Evolutionary conservation across 352 stramenopile species (phyloP).

Genomic region (Globisporangium solare): DNA sequence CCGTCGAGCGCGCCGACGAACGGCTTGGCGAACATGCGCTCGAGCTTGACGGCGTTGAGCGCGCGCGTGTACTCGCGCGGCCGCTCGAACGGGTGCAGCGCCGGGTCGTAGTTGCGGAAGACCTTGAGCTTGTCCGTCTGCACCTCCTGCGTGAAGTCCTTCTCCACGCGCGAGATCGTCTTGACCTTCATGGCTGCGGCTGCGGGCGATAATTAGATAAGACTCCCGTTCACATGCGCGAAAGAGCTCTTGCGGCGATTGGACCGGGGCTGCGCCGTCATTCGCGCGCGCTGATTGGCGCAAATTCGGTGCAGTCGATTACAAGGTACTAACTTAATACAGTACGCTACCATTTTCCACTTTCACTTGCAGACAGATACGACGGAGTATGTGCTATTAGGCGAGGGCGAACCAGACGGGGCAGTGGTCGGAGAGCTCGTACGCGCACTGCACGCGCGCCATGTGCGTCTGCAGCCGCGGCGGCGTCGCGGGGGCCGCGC

Average conservation of each 20-base stretch:
- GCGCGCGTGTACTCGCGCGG: constrained; percentile 94
- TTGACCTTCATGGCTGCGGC: constrained; percentile 96
- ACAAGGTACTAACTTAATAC: too few species aligned
- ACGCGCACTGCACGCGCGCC: constrained; percentile 33
- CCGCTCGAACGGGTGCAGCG: constrained; percentile 92
- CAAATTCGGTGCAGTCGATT: too few species aligned
- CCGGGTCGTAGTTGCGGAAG: constrained; percentile 96
- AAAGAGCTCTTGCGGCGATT: too few species aligned
- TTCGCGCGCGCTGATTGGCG: too few species aligned
- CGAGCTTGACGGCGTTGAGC: constrained; percentile 97
- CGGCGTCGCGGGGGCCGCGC: too few species aligned
- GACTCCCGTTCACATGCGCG: too few species aligned
- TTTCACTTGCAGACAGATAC: too few species aligned
- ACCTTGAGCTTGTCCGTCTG: constrained; percentile 92
- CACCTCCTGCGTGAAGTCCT: constrained; percentile 93
- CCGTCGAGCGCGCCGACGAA: constrained; percentile 97
- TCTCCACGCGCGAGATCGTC: constrained; percentile 94
- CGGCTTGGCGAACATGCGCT: constrained; percentile 98
- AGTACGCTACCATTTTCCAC: too few species aligned
- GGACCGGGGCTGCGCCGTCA: too few species aligned
- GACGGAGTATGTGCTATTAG: too few species aligned
- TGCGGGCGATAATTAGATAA: too few species aligned
- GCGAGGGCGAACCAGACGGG: constrained; percentile 52
- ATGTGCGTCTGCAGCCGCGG: constrained; percentile 19
- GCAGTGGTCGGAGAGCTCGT: constrained; percentile 63